These are phyloP conservation scores for Paspalum notatum DNA, from an alignment of 176 grass and related monocot species.

Conservation along the genomic window DNA sequence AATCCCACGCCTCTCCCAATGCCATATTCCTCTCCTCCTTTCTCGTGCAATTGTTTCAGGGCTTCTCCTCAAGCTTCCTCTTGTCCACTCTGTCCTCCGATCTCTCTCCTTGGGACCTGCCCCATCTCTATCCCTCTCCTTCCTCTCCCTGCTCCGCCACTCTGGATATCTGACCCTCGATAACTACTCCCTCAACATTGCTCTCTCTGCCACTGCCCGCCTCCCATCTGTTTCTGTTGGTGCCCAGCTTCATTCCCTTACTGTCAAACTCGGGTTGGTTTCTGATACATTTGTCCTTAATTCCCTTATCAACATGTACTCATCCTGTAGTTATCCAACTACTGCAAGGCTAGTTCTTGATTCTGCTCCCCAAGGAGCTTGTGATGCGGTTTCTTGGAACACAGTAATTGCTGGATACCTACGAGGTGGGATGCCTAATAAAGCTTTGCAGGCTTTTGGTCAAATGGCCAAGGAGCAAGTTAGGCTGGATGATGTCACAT, in stretches of 20 bases:
- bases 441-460: slow-evolving; percentile 55
- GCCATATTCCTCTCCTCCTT: slow-evolving; percentile 65
- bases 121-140: slow-evolving; percentile 59
- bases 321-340: slow-evolving; percentile 51
- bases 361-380: slow-evolving; percentile 48
- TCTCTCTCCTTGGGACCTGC: slow-evolving; percentile 49
- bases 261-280: slow-evolving; percentile 61
- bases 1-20: slow-evolving; percentile 36
- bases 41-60: slow-evolving; percentile 56
- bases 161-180: slow-evolving; percentile 47
- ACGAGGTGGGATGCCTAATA: slow-evolving; percentile 56
- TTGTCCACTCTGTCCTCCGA: slow-evolving; percentile 63
- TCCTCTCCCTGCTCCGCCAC: slow-evolving; percentile 59
- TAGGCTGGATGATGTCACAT: slow-evolving; percentile 69
- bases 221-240: slow-evolving; percentile 50
- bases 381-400: slow-evolving; percentile 85
- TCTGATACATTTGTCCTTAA: slow-evolving; percentile 82
- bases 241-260: slow-evolving; percentile 68
- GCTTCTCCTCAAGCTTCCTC: slow-evolving; percentile 55
- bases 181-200: slow-evolving; percentile 71
- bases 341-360: slow-evolving; percentile 69
- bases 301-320: slow-evolving; percentile 84
- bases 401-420: slow-evolving; percentile 78
- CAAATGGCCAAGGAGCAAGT: slow-evolving; percentile 57
- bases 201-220: slow-evolving; percentile 59